phyloP scores from a whole-genome alignment of 345 rosid species.

The Acer saccharum region DNA sequence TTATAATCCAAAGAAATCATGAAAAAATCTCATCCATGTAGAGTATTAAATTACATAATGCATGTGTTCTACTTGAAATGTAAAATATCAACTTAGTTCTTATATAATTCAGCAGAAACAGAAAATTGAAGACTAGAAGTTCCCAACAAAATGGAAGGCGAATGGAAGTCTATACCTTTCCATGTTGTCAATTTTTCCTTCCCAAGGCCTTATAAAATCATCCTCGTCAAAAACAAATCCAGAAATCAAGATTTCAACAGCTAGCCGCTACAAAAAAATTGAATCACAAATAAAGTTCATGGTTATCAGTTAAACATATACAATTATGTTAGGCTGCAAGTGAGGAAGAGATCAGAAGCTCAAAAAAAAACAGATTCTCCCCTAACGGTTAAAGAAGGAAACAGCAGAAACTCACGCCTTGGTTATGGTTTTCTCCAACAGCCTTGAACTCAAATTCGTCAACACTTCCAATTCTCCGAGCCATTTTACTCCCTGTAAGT shows the following conservation, averaged over 20 bases:
- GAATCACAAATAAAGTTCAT: conserved; percentile 26
- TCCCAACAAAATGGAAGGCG: conserved; percentile 13
- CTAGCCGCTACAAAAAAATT: conserved; percentile 63
- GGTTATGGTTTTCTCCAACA: conserved; percentile 79
- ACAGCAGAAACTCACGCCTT: conserved; percentile 55
- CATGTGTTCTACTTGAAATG: background rate
- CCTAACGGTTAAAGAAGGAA: background rate
- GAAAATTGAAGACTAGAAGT: conserved; percentile 2
- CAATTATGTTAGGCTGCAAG: background rate
- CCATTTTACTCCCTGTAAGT: conserved; percentile 92
- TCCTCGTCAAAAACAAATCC: conserved; percentile 75
- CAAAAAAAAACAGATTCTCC: background rate
- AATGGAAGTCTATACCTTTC: conserved; percentile 58
- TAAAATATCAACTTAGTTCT: conserved; percentile 9
- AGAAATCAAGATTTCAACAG: conserved; percentile 81
- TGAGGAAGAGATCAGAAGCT: conserved; percentile 21
- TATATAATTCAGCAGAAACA: conserved; percentile 3
- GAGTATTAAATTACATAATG: background rate
- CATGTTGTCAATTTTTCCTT: conserved; percentile 72
- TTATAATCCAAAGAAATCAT: background rate
- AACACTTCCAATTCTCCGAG: conserved; percentile 76
- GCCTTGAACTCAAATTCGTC: conserved; percentile 93
- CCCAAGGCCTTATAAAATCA: conserved; percentile 90
- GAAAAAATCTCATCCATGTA: background rate
- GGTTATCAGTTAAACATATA: conserved; percentile 20